Base-by-base conservation (phyloP, 495 filamentous ascomycete genomes). In the Chaetomidium leptoderma region DNA sequence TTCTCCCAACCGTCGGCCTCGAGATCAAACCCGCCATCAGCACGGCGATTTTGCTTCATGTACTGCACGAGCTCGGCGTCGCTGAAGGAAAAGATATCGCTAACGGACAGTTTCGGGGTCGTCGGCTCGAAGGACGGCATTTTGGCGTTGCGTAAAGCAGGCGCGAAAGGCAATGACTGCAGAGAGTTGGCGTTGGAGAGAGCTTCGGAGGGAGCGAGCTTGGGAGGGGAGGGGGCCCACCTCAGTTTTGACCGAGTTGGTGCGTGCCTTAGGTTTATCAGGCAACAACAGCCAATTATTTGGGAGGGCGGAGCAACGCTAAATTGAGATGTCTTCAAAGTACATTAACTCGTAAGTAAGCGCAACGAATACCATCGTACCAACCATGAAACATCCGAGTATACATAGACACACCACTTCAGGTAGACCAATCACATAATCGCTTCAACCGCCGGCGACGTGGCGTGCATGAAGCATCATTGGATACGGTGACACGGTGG, bases 31-130 rank as follows among this genome's bases (percentile, higher is more conserved):
- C 42, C 42, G 42, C 42, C 42, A 45, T 45, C 23, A 26, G 2
- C 42, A 24, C 42, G 42, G 42, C 42, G 42, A 45, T 45, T 45
- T 45, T 45, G 42, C 42, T 45, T 26, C 42, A 45, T 45, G 19
- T 26, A 45, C 42, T 45, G 42, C 23, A 45, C 42, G 10, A 45
- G 42, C 42, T 45, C 42, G 21, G 23, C 21, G 24, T 45, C 42
- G 42, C 42, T 45, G 24, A 45, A 26, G 2, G 21, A 19, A 45
- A 45, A 11, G 11, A 45, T 27, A 45, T 45, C 23, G 42, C 27
- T 26, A 45, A 45, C 24, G 2, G 42, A 26, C 42, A 26, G 16
- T 9, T 26, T 45, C 42, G 24, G 42, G 42, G 23, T 45, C 19
- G 14, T 45, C 27, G 19, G 42, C 26, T 45, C 42, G 42, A 21